A percentile compares a stretch with the other conserved stretches of the same genome.
Conservation (phyloP, 257 asterid species). For the Paraleonurus japonicus region DNA sequence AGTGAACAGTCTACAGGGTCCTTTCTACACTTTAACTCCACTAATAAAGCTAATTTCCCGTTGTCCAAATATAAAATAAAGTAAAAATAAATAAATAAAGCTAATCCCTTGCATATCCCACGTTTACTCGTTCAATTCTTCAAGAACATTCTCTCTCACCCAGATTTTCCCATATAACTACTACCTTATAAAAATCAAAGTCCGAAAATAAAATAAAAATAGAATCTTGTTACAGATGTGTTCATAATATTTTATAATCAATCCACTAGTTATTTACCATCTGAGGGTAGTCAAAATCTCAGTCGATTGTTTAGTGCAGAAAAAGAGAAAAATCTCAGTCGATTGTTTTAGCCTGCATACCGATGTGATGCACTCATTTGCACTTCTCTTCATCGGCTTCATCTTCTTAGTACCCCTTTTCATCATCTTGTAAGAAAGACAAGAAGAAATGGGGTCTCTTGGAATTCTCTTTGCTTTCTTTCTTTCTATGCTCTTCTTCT, state of each 20-base stretch:
- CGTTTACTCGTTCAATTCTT: slow-evolving; percentile 26
- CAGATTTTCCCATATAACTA: slow-evolving; percentile 10
- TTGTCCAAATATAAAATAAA: neutral
- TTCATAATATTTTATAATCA: neutral
- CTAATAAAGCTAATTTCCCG: slow-evolving; percentile 18
- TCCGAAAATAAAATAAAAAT: neutral
- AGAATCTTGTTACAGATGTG: slow-evolving; percentile 23
- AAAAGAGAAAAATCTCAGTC: neutral
- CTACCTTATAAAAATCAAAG: neutral
- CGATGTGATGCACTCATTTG: slow-evolving; percentile 21
- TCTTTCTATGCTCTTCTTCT: slow-evolving; percentile 36
- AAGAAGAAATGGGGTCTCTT: slow-evolving; percentile 51
- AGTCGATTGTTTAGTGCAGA: slow-evolving; percentile 5
- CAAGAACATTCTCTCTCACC: slow-evolving; percentile 29
- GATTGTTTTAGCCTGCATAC: slow-evolving; percentile 2
- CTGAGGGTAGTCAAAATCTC: slow-evolving; percentile 1
- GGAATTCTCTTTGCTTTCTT: slow-evolving; percentile 28
- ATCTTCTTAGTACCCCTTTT: slow-evolving; percentile 30
- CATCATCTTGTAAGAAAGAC: slow-evolving; percentile 15
- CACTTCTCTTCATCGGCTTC: slow-evolving; percentile 29
- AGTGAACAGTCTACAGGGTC: slow-evolving; percentile 19
- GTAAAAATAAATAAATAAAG: neutral
- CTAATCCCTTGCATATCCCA: slow-evolving; percentile 1
- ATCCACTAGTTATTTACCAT: slow-evolving; percentile 6
- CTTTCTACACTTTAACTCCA: slow-evolving; percentile 28